Base-by-base conservation (phyloP, 2,329 filamentous ascomycete species). In the Tolypocladium album region DNA sequence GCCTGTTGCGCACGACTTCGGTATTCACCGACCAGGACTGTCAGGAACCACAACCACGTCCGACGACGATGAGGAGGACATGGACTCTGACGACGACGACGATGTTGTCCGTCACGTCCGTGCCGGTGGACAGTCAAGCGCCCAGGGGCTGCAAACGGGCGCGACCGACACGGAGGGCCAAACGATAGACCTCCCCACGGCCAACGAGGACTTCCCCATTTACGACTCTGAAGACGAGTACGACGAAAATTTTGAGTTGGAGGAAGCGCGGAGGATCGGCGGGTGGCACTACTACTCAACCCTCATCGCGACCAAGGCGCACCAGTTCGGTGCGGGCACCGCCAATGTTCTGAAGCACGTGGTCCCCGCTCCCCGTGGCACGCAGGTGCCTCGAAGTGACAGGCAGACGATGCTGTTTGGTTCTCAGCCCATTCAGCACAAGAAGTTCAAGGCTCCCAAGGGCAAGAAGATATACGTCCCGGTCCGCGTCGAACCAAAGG, bases 391-490 rank as follows among this genome's bases (percentile, higher is more conserved):
- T 68, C 74, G 84, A 67, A 76, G 82, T 74, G 73, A 84, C 73
- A 74, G 81, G 31, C 74, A 78, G 43, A 72, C 79, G 62, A 75
- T 78, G 67, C 76, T 85, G 13, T 83, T 86, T 45, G 82, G 82
- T 8, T 69, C 73, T 57, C 74, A 81, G 68, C 67, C 86, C 75
- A 79, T 87, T 34, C 79, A 82, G 64, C 78, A 73, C 38, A 83
- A 80, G 72, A 80, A 76, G 66, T 85, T 92, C 77, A 87, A 85
- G 71, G 89, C 89, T 11, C 89, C 89, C 15, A 87, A 85, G 72
- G 89, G 89, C 59, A 93, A 92, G 84, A 90, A 90, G 73, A 97
- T 99, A 61, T 93, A 97, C 69, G 94, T 99, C 31, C 93, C 93
- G 17, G 88, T 97, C 59, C 87, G 94, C 56, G 92, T 99, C 40